Conservation (phyloP, 2,329 filamentous ascomycete species). For the Alternaria alternata region DNA sequence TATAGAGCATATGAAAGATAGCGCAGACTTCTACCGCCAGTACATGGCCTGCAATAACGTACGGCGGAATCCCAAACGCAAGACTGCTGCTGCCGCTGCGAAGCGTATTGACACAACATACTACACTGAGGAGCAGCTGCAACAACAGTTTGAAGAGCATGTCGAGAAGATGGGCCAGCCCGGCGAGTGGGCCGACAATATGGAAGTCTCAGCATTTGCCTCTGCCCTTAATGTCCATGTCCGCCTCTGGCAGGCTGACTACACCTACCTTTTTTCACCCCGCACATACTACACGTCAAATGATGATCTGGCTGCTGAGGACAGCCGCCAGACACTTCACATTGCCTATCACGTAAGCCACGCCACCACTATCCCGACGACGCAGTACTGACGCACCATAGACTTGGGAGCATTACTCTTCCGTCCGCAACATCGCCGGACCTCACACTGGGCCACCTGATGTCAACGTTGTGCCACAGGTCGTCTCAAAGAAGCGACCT, state of each 20-base stretch:
- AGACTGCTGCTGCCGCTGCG: constrained; percentile 54
- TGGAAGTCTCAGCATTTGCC: constrained; percentile 73
- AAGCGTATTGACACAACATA: constrained; percentile 56
- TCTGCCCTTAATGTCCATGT: constrained; percentile 69
- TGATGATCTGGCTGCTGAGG: constrained; percentile 41
- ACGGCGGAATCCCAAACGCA: constrained; percentile 65
- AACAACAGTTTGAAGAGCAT: constrained; percentile 63
- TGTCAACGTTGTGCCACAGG: constrained; percentile 48
- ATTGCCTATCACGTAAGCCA: constrained; percentile 69
- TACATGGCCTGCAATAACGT: constrained; percentile 66
- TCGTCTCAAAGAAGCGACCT: constrained; percentile 54
- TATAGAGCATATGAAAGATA: constrained; percentile 68
- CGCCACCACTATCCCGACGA: not conserved
- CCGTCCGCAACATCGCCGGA: constrained; percentile 67
- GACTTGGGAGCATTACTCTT: constrained; percentile 73
- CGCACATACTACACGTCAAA: constrained; percentile 43
- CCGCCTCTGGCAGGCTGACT: constrained; percentile 66
- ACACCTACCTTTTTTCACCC: constrained; percentile 59
- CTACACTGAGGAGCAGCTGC: constrained; percentile 63
- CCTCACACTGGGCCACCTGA: constrained; percentile 65
- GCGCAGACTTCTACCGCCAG: constrained; percentile 69
- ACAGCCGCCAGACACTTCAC: constrained; percentile 57
- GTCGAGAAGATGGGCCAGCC: constrained; percentile 67
- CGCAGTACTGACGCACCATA: constrained; percentile 45
- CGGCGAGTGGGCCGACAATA: constrained; percentile 71